Conservation (phyloP, 495 filamentous ascomycete genomes). For the Melanomma pulvis-pyrius region DNA sequence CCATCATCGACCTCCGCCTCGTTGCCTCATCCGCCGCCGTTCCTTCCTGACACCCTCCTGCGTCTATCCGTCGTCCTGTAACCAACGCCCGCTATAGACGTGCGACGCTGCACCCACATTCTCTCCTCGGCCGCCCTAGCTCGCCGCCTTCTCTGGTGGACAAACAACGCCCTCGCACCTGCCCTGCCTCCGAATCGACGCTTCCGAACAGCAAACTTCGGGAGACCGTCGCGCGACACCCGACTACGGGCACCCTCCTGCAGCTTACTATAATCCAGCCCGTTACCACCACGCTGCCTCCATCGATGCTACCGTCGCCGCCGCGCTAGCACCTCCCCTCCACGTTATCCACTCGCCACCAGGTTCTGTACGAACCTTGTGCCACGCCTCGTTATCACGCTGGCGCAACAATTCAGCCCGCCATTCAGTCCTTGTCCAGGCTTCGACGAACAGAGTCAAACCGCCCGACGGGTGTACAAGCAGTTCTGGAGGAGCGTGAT, state of each 20-base stretch:
- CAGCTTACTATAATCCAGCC: too few relatives aligned
- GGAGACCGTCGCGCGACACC: conserved; percentile 13
- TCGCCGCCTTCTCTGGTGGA: background rate
- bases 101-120: conserved; percentile 8
- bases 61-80: conserved; percentile 6
- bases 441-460: conserved; percentile 26
- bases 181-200: conserved; percentile 32
- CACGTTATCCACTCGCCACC: conserved; percentile 16
- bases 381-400: conserved; percentile 27
- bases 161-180: conserved; percentile 7
- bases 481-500: conserved; percentile 39
- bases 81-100: conserved; percentile 13
- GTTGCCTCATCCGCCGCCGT: background rate
- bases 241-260: background rate
- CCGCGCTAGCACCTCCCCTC: background rate
- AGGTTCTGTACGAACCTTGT: conserved; percentile 37
- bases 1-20: background rate
- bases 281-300: conserved; percentile 1
- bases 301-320: conserved; percentile 20
- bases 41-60: background rate
- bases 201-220: conserved; percentile 32
- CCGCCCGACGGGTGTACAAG: conserved; percentile 35
- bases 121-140: conserved; percentile 23
- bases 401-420: conserved; percentile 36
- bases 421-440: conserved; percentile 31